Evolutionary conservation across 2,329 filamentous ascomycete species (phyloP), one percentile per base, ranked within the genome.

Genomic region (Orbilia brochopaga): DNA sequence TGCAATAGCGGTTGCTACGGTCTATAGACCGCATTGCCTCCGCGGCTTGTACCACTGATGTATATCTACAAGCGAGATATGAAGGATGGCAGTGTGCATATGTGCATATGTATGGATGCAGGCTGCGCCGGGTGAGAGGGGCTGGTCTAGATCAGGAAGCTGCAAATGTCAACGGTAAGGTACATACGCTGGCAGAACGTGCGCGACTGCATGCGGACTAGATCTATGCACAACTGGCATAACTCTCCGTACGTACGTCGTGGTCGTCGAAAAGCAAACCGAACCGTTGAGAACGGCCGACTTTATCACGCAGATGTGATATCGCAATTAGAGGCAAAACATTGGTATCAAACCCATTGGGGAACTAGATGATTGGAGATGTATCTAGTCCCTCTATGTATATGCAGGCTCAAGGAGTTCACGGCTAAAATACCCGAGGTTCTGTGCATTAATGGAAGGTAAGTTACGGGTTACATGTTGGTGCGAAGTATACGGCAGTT

Each of bases 111-210:
- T 17, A 44, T 44, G 40, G 7, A 37, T 44, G 40, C 40, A 44
- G 21, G 44, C 19, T 4, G 5, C 44, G 44, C 44, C 44, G 17
- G 44, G 17, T 19, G 19, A 48, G 19, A 19, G 15, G 15, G 6
- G 17, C n/a, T 21, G 4, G 11, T 19, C 44, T 48, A 19, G 15
- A 53, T 30, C 15, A 11, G 50, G 50, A 53, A 53, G 50, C 17
- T 53, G 50, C 2, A 53, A 53, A 32, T 35, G 50, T 53, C 50
- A 53, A 32, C 50, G 24, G 50, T 53, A 53, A 53, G 21, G 21
- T n/a, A 53, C 50, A 6, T 15, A 30, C 17, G 24, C 17, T 5
- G 24, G 30, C 21, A 27, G 17, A 7, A 23, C 50, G 30, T 35
- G 50, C n/a, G 17, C 11, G 50, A 21, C 23, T 30, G 50, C 19